phyloP scores from a whole-genome alignment of 2,329 filamentous ascomycete species.

The Xylaria digitata region DNA sequence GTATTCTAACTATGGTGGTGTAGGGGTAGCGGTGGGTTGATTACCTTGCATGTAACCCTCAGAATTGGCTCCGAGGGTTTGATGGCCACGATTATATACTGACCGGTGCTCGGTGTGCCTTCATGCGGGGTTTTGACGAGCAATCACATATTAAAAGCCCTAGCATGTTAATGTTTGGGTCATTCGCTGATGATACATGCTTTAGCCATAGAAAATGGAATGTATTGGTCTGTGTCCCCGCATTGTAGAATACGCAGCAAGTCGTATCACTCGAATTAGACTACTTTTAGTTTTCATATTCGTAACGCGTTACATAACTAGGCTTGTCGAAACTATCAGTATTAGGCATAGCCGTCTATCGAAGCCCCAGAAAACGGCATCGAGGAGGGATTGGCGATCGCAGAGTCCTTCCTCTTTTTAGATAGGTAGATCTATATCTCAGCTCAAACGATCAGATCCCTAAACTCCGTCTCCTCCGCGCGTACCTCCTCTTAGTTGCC shows the following conservation, averaged over 20 bases:
- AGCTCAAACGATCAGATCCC: constrained; percentile 32
- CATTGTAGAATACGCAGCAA: constrained; percentile 5
- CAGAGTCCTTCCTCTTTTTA: constrained; percentile 45
- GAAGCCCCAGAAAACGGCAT: not conserved
- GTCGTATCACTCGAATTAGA: constrained; percentile 23
- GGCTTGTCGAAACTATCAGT: constrained; percentile 2
- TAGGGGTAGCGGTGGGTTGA: constrained; percentile 22
- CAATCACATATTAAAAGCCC: constrained; percentile 6
- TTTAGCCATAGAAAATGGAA: constrained; percentile 1
- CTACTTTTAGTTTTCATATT: constrained; percentile 9
- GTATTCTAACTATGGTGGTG: constrained; percentile 20
- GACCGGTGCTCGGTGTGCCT: constrained; percentile 15
- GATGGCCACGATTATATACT: constrained; percentile 27
- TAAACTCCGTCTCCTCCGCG: constrained; percentile 22
- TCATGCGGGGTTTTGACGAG: constrained; percentile 31
- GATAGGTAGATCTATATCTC: constrained; percentile 26
- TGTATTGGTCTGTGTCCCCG: constrained; percentile 27
- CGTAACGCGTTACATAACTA: constrained; percentile 16
- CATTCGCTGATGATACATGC: constrained; percentile 16
- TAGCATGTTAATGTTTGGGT: not conserved
- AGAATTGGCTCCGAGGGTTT: constrained; percentile 15
- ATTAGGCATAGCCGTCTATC: constrained; percentile 22
- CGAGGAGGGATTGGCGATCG: constrained; percentile 39
- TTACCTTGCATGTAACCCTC: constrained; percentile 29
- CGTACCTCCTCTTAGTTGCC: constrained; percentile 17